Percentiles rank a stretch among this genome's conserved stretches.
Evolutionary conservation across 208 protist genomes (phyloP).

Genomic region (Trypanosoma brucei): DNA sequence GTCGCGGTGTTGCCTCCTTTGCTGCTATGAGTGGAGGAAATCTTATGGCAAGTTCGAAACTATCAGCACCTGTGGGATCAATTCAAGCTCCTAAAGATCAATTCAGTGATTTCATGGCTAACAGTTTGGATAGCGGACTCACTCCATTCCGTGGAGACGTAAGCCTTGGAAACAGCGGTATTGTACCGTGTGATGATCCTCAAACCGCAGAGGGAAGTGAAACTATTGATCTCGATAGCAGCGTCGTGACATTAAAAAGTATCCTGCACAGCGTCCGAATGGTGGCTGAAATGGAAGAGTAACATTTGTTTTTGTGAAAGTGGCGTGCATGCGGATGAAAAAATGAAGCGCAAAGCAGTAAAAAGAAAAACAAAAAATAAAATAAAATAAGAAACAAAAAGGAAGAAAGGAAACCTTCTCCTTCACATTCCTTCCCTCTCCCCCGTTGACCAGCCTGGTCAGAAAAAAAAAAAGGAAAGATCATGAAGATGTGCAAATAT

Average conservation of each 20-base stretch:
- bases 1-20: neutral
- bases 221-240: constrained; percentile 1
- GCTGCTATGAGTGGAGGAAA: neutral
- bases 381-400: too few relatives aligned
- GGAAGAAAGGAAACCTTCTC: too few relatives aligned
- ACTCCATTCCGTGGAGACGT: neutral
- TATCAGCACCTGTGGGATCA: neutral
- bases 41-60: neutral
- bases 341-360: too few relatives aligned
- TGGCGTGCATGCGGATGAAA: neutral
- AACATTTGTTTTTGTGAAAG: neutral
- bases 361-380: too few relatives aligned
- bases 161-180: neutral
- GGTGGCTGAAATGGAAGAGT: constrained; percentile 35
- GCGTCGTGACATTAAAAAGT: constrained; percentile 33
- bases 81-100: neutral
- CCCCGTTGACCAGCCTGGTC: too few relatives aligned
- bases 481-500: too few relatives aligned
- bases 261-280: constrained; percentile 67
- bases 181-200: neutral
- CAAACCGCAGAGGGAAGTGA: constrained; percentile 15
- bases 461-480: too few relatives aligned
- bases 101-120: neutral
- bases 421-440: too few relatives aligned
- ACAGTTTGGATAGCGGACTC: neutral